Conservation (phyloP, 1,284 basidiomycete genomes). For the Termitomyces sp. region DNA sequence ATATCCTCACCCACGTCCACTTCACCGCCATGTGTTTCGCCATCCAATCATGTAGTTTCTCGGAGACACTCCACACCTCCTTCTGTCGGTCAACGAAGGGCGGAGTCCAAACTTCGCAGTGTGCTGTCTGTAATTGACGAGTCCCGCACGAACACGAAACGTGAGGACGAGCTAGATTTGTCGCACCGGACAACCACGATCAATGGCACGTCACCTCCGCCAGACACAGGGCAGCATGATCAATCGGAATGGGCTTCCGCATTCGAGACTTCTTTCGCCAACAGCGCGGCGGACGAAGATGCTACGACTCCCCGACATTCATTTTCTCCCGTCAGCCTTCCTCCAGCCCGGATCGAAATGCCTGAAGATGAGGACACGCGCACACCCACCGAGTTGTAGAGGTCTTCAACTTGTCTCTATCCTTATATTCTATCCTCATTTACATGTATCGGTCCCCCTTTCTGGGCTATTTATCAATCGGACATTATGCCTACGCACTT, state of each 20-base stretch:
- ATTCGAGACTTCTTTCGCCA: slow-evolving; percentile 36
- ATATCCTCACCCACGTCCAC: slow-evolving; percentile 35
- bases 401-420: slow-evolving; percentile 11
- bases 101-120: slow-evolving; percentile 64
- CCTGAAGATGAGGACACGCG: slow-evolving; percentile 26
- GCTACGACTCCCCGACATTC: slow-evolving; percentile 47
- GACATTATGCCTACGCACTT: slow-evolving; percentile 10
- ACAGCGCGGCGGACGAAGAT: slow-evolving; percentile 26
- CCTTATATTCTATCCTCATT: slow-evolving; percentile 5
- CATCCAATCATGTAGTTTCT: slow-evolving; percentile 26
- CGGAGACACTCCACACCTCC: slow-evolving; percentile 50
- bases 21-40: slow-evolving; percentile 44
- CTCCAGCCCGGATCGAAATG: slow-evolving; percentile 17
- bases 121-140: slow-evolving; percentile 65
- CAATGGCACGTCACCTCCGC: slow-evolving; percentile 10
- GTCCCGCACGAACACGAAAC: slow-evolving; percentile 30
- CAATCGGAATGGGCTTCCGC: slow-evolving; percentile 36
- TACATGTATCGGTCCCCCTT: slow-evolving; percentile 5
- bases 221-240: slow-evolving; percentile 15
- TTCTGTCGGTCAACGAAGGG: slow-evolving; percentile 40
- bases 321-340: slow-evolving; percentile 25
- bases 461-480: slow-evolving; percentile 11
- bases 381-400: slow-evolving; percentile 19
- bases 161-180: slow-evolving; percentile 22
- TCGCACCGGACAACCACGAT: slow-evolving; percentile 1